phyloP scores from a whole-genome alignment of 306 rosid species.

The Macrotyloma uniflorum region DNA sequence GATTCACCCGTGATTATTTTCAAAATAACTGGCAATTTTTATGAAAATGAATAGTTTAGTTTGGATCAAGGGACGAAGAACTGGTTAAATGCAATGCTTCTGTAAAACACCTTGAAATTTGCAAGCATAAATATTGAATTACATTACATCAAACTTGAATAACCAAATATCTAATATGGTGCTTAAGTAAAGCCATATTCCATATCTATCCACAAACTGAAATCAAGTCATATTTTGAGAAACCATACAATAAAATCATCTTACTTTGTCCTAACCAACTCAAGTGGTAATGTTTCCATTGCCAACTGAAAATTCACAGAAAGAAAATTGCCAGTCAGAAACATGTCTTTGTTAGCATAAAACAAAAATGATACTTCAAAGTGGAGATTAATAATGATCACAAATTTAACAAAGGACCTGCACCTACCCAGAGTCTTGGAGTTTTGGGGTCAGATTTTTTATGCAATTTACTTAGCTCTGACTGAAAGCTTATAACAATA shows the following conservation, averaged over 20 bases:
- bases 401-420: neutral
- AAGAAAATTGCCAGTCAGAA: conserved; percentile 9
- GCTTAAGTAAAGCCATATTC: neutral
- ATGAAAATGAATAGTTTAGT: neutral
- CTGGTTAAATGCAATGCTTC: neutral
- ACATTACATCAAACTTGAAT: conserved; percentile 18
- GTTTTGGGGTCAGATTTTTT: conserved; percentile 74
- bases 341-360: neutral
- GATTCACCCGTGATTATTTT: neutral
- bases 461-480: conserved; percentile 73
- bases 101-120: neutral
- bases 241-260: conserved; percentile 7
- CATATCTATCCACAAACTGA: neutral
- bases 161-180: conserved; percentile 17
- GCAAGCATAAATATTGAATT: neutral
- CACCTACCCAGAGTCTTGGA: conserved; percentile 88
- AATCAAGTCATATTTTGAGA: neutral
- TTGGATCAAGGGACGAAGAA: neutral
- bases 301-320: conserved; percentile 64
- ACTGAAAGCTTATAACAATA: conserved; percentile 71
- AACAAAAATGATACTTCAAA: conserved; percentile 27
- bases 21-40: neutral
- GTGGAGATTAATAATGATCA: conserved; percentile 2
- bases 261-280: conserved; percentile 68
- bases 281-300: conserved; percentile 84